Evolutionary conservation across 1,284 basidiomycete species (phyloP), one percentile per base, ranked within the genome.

Genomic region (Stygiomarasmius scandens): DNA sequence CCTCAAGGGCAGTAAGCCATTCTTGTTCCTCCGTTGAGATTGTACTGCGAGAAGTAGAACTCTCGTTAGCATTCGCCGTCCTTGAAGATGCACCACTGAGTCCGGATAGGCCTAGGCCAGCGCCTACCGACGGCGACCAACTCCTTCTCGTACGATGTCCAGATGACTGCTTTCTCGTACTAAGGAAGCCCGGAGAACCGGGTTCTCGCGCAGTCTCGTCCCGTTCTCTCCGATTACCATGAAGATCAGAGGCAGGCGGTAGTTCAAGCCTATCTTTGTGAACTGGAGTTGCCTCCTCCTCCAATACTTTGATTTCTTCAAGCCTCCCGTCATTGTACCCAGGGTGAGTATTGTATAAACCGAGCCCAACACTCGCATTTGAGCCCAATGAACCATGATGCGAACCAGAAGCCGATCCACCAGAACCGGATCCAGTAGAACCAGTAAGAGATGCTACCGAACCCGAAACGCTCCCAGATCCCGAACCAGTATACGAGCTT

Each of bases 271-370:
- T 54, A 32, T 60, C 52, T 23, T 54, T 55, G 51, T 60, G 55
- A 32, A 60, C 55, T n/a, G 58, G 58, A 14, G 58, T 60, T 14
- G 58, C 58, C 32, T 60, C 58, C 3, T 47, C 52, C 32, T 55
- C 55, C 38, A 41, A 41, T 9, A 41, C 16, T 19, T 19, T 41
- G n/a, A 41, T 41, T 16, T 41, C 38, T 4, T 41, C 38, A 6
- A 9, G n/a, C 11, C 38, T 4, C 14, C n/a, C 38, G n/a, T 41
- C 38, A 41, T 41, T 16, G 38, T 41, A 41, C 8, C 38, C 16
- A 41, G n/a, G 4, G 16, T 41, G 6, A 19, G 38, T 4, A n/a
- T 19, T 19, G n/a, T 19, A 16, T 41, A 41, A 19, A 41, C 38
- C 38, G 12, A 32, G 29, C 12, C 29, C 29, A 32, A 12, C 12